Evolutionary conservation across 768 basidiomycete genomes (phyloP).

Genomic region (Podaxis mareebaensis): DNA sequence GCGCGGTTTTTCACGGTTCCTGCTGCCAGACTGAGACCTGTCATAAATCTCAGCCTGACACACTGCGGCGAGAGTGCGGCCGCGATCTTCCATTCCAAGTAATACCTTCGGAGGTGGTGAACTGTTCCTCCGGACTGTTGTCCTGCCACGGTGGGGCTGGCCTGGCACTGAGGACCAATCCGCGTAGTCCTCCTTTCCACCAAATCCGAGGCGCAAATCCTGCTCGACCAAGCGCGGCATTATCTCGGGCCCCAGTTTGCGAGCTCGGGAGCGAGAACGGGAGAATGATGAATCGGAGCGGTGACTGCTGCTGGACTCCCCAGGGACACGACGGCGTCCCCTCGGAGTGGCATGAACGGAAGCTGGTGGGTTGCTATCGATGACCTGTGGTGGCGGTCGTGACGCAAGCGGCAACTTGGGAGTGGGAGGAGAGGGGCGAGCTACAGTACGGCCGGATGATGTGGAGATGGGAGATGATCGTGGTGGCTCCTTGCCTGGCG

Average conservation of each 20-base stretch:
- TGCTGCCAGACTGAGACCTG: constrained; percentile 23
- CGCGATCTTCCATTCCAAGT: constrained; percentile 30
- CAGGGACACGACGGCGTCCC: constrained; percentile 48
- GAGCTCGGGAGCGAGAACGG: constrained; percentile 44
- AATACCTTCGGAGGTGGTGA: constrained; percentile 57
- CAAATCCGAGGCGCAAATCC: constrained; percentile 1
- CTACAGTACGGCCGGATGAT: constrained; percentile 47
- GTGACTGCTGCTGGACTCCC: constrained; percentile 31
- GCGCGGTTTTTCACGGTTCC: constrained; percentile 37
- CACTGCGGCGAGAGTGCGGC: constrained; percentile 25
- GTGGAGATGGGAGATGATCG: constrained; percentile 45
- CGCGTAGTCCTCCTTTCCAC: constrained; percentile 1
- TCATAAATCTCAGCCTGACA: constrained; percentile 25
- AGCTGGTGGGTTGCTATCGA: constrained; percentile 25
- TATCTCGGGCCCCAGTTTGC: constrained; percentile 22
- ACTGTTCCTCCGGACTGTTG: constrained; percentile 52
- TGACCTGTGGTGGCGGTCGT: constrained; percentile 22
- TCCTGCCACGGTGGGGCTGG: constrained; percentile 45
- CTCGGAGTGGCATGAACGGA: constrained; percentile 47
- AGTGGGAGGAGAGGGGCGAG: constrained; percentile 60
- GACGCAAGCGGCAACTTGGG: constrained; percentile 47
- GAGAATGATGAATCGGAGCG: constrained; percentile 34
- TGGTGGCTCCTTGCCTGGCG: constrained; percentile 30
- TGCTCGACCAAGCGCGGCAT: not conserved
- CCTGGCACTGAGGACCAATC: constrained; percentile 47